Conservation (phyloP, 2,329 filamentous ascomycete species). For the Calonectria pseudoturangicola region DNA sequence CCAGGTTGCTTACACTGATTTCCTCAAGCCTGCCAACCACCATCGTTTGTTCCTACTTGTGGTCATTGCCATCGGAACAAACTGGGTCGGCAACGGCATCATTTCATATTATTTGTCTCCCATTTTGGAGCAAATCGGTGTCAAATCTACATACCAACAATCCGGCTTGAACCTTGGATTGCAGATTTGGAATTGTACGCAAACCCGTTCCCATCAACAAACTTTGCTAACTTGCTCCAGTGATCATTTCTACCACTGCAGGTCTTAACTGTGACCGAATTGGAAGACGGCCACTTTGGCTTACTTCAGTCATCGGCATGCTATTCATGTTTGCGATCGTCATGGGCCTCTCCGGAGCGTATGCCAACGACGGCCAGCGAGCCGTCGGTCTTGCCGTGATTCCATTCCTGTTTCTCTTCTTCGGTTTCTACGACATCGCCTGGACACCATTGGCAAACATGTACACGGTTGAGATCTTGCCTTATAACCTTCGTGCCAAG, state of each 20-base stretch:
- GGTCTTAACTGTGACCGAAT: conserved; percentile 23
- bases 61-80: conserved; percentile 6
- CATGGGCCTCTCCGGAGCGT: conserved; percentile 2
- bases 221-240: background rate
- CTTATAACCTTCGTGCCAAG: background rate
- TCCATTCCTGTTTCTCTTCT: background rate
- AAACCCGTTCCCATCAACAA: background rate
- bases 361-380: background rate
- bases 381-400: background rate
- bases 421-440: background rate
- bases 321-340: background rate
- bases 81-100: conserved; percentile 6
- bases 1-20: conserved; percentile 1
- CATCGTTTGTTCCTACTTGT: conserved; percentile 3
- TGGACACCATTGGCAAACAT: conserved; percentile 7
- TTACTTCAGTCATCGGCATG: conserved; percentile 12
- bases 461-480: conserved; percentile 10
- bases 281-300: conserved; percentile 3
- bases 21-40: conserved; percentile 19
- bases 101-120: background rate
- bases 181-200: background rate
- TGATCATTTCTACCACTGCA: background rate
- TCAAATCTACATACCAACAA: background rate
- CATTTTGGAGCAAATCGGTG: conserved; percentile 11
- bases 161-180: background rate